phyloP scores from a whole-genome alignment of 2,329 filamentous ascomycete genomes.

The Verticillium isaacii region DNA sequence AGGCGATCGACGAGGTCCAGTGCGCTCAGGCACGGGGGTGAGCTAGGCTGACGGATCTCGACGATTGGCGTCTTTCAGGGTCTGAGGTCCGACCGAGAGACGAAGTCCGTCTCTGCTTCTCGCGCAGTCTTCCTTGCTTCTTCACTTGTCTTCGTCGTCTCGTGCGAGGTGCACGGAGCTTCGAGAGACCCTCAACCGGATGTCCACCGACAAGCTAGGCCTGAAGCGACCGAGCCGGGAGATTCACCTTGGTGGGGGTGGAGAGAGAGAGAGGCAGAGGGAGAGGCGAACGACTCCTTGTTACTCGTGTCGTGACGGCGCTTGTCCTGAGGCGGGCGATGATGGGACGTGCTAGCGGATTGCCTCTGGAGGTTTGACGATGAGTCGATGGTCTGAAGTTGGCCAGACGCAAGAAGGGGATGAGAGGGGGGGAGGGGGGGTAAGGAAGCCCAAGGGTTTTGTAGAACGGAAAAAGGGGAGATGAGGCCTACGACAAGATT shows the following conservation, averaged over 20 bases:
- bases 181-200: constrained; percentile 4
- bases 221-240: constrained; percentile 11
- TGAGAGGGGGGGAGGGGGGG: background rate
- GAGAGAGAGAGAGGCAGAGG: background rate
- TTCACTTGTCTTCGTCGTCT: constrained; percentile 2
- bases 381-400: background rate
- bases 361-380: background rate
- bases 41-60: constrained; percentile 11
- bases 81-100: constrained; percentile 12
- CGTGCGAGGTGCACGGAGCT: constrained; percentile 12
- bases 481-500: constrained; percentile 6
- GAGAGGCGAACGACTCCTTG: background rate
- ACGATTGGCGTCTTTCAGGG: constrained; percentile 12
- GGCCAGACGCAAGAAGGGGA: background rate
- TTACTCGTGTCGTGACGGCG: background rate
- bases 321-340: background rate
- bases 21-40: constrained; percentile 14
- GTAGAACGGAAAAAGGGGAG: background rate
- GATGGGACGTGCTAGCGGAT: background rate
- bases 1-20: constrained; percentile 13
- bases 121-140: constrained; percentile 3
- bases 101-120: constrained; percentile 9
- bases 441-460: constrained; percentile 7
- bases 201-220: constrained; percentile 9
- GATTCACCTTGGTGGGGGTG: constrained; percentile 13